These are phyloP conservation scores for Fusarium armeniacum DNA, from an alignment of 2,329 filamentous ascomycete species.

Conservation along the genomic window DNA sequence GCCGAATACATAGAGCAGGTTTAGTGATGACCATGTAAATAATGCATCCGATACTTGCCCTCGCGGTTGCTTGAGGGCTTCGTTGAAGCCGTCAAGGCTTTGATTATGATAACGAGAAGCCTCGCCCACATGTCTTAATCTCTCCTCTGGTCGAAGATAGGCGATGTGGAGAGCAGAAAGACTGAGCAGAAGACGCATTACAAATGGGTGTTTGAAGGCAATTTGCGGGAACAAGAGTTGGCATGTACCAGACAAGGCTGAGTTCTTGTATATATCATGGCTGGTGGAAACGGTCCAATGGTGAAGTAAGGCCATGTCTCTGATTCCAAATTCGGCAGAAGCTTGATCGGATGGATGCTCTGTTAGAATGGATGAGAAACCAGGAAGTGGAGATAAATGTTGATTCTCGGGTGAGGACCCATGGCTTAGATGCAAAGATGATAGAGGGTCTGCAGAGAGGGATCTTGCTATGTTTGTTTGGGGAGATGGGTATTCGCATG, in stretches of 20 bases:
- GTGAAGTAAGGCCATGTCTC: conserved; percentile 14
- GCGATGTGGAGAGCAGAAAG: conserved; percentile 9
- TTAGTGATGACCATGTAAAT: conserved; percentile 16
- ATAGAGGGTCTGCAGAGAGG: neutral
- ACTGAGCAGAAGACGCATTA: neutral
- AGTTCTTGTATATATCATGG: conserved; percentile 16
- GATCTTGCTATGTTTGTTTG: neutral
- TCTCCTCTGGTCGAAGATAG: conserved; percentile 3
- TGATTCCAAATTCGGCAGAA: neutral
- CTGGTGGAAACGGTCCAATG: conserved; percentile 12
- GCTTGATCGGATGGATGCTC: neutral
- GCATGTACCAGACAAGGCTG: neutral
- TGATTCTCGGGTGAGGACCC: conserved; percentile 4
- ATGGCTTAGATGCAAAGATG: neutral
- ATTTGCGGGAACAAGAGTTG: conserved; percentile 3
- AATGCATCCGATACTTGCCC: neutral
- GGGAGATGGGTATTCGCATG: conserved; percentile 2
- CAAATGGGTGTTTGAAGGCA: neutral
- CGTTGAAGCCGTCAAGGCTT: neutral
- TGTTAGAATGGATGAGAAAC: neutral
- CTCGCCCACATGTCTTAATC: neutral
- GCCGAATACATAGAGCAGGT: conserved; percentile 9
- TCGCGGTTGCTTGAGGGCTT: rapidly evolving
- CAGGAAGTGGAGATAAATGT: neutral
- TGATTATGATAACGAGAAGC: conserved; percentile 7